Conservation (phyloP, 2,329 filamentous ascomycete species). For the Lecanoromycetidae sp. region DNA sequence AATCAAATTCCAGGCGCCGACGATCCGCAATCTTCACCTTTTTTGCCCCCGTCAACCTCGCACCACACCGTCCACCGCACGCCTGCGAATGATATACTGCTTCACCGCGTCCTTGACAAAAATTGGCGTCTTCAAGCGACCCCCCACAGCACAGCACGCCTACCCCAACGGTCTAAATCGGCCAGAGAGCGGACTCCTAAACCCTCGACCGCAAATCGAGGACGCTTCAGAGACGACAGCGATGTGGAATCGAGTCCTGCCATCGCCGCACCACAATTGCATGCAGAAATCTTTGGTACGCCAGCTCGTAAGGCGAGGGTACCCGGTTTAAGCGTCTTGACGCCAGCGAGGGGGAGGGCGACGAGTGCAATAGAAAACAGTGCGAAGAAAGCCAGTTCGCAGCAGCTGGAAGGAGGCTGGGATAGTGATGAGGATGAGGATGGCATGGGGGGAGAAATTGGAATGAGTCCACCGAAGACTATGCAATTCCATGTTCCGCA, state of each 20-base stretch:
- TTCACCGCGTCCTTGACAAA: constrained; percentile 89
- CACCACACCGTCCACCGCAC: constrained; percentile 30
- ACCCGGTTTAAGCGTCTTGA: constrained; percentile 77
- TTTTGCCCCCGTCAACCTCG: constrained; percentile 38
- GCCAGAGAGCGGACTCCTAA: constrained; percentile 9
- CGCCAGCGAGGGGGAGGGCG: constrained; percentile 37
- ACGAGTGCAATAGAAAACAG: neutral
- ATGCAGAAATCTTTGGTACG: constrained; percentile 74
- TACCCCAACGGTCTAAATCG: constrained; percentile 16
- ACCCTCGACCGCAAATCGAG: constrained; percentile 18
- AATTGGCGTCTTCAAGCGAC: constrained; percentile 91
- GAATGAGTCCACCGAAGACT: constrained; percentile 77
- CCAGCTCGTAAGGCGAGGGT: constrained; percentile 46
- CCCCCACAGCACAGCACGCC: constrained; percentile 48
- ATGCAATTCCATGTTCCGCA: constrained; percentile 43
- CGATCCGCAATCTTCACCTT: constrained; percentile 49
- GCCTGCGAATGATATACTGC: constrained; percentile 55
- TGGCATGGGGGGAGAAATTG: constrained; percentile 53
- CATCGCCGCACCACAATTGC: constrained; percentile 67
- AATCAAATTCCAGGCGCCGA: too few species aligned
- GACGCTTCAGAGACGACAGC: constrained; percentile 30
- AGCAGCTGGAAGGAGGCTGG: constrained; percentile 38
- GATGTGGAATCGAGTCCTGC: constrained; percentile 63
- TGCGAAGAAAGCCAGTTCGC: too few species aligned
- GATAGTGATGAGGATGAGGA: constrained; percentile 46